Conservation (phyloP, 176 grass and related monocot species). For the Chrysopogon serrulatus region DNA sequence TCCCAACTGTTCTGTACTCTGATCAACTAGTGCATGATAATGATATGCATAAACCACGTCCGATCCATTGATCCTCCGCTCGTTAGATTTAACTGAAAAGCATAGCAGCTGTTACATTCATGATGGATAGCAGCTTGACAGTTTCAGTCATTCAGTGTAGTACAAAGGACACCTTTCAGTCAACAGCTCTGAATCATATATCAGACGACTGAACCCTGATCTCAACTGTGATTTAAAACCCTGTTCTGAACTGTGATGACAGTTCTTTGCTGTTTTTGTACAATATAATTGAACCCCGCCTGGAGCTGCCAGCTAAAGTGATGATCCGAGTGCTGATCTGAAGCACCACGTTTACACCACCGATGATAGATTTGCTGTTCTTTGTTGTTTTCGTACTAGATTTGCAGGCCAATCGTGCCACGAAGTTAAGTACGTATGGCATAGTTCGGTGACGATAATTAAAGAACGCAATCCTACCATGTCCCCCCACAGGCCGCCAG, state of each 20-base stretch:
- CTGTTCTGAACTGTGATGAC: not conserved
- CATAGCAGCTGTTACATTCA: not conserved
- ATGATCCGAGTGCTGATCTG: not conserved
- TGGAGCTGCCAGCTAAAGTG: not conserved
- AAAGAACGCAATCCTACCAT: conserved; percentile 5
- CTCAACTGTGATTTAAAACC: too few species aligned
- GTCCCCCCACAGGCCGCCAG: conserved; percentile 9
- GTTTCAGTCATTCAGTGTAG: not conserved
- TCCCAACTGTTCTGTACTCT: not conserved
- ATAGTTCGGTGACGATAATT: conserved; percentile 5
- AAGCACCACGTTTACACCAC: not conserved
- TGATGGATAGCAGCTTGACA: not conserved
- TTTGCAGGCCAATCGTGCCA: not conserved
- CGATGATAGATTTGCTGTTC: not conserved
- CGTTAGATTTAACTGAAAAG: not conserved
- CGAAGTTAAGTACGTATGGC: conserved; percentile 9
- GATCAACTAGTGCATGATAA: not conserved
- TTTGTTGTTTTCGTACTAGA: not conserved
- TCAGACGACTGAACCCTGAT: not conserved
- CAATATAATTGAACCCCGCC: not conserved
- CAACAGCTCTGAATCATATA: not conserved
- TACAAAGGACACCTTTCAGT: not conserved
- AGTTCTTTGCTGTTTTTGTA: not conserved
- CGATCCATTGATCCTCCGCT: not conserved
- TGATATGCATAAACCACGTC: not conserved